Evolutionary conservation across 192 early-diverging fungal species (phyloP).

Genomic region (Radiomyces spectabilis): DNA sequence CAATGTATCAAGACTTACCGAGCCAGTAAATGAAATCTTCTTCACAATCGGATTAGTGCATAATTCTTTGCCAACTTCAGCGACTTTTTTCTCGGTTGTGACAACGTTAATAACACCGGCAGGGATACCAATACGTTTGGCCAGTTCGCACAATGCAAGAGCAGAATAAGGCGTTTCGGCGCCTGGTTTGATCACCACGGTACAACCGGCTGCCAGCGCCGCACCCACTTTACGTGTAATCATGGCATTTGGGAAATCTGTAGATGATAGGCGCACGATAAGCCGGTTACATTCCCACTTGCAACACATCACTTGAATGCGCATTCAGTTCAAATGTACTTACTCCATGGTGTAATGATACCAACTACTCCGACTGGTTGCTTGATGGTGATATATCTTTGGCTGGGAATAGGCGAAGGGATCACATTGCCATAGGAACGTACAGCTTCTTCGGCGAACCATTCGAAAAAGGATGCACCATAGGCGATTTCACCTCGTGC

Average conservation of each 20-base stretch:
- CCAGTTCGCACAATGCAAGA: constrained; percentile 44
- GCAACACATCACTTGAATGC: too few species aligned
- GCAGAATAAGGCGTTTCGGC: constrained; percentile 49
- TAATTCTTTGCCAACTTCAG: constrained; percentile 52
- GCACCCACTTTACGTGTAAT: constrained; percentile 68
- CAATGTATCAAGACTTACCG: constrained; percentile 34
- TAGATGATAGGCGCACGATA: too few species aligned
- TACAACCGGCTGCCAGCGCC: constrained; percentile 72
- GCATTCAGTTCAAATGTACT: too few species aligned
- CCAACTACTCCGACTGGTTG: constrained; percentile 76
- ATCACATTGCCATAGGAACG: constrained; percentile 71
- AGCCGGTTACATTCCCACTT: too few species aligned
- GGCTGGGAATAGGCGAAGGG: constrained; percentile 42
- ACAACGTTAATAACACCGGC: constrained; percentile 65
- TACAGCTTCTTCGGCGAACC: constrained; percentile 84
- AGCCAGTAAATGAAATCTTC: constrained; percentile 78
- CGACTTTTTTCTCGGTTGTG: constrained; percentile 41
- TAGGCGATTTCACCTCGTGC: constrained; percentile 54
- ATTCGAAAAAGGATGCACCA: constrained; percentile 65
- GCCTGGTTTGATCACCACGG: constrained; percentile 64
- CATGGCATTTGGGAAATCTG: constrained; percentile 86
- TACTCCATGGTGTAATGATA: constrained; percentile 67
- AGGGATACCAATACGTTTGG: constrained; percentile 51
- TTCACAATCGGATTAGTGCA: constrained; percentile 48
- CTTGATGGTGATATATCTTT: constrained; percentile 60